Base-by-base conservation (phyloP, 2,329 filamentous ascomycete species). In the Triangularia setosa region DNA sequence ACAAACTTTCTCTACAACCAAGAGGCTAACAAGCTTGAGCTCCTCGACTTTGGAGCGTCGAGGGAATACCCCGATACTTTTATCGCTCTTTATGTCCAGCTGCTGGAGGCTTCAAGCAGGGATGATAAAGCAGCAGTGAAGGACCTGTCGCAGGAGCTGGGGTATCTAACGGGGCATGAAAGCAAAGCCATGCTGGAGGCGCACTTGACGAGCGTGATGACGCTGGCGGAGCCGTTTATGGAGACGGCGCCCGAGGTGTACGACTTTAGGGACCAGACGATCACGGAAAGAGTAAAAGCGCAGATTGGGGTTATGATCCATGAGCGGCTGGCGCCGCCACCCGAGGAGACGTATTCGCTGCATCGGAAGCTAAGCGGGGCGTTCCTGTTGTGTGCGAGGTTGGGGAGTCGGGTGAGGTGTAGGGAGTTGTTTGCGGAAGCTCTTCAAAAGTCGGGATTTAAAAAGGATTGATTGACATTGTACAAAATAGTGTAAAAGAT, bases 1-100 rank as follows among this genome's bases (percentile, higher is more conserved):
- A 98, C 94, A 33, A 99, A 99, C 78, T 99, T 99, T 77, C 83
- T 98, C 21, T 99, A 92, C 82, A 95, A 98, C 72, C 80, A 87
- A 1, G 71, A 80, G 21, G 87, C 83, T 3, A 80, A 87, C 71
- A 90, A 87, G 73, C 88, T 99, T 14, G 93, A 97, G 76, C 85
- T 99, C 0, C 87, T 99, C 60, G 96, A 99, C 78, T 99, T 99
- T 76, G 95, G 95, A 65, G 95, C 95, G 35, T 93, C 90, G 21
- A 85, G 95, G 71, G 94, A 93, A 69, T 99, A 89, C 74, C 92
- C 93, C 0, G 83, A 86, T 44, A 79, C 84, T 14, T 99, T 99
- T 73, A 88, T 98, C 63, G 79, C 83, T 1, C 87, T 87, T 16
- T 99, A 99, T 76, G 84, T 96, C 58, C 82, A 84, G 44, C 86